Base-by-base conservation (phyloP, 2,329 filamentous ascomycete species). In the Ceratocystis ficicola region DNA sequence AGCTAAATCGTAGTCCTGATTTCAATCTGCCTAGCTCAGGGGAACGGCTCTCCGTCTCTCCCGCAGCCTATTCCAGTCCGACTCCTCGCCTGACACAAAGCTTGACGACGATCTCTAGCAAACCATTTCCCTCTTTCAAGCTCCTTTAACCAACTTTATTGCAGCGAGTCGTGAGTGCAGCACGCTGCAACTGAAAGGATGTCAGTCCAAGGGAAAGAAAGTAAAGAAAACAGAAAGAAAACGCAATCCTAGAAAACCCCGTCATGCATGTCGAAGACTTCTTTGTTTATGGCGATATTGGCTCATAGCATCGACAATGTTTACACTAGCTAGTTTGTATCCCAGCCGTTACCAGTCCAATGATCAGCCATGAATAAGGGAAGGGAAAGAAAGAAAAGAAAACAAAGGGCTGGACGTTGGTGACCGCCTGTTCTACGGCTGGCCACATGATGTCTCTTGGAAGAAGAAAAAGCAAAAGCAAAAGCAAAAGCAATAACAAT, bases 21-120 rank as follows among this genome's bases (percentile, higher is more conserved):
- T 57, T 57, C 22, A 57, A 15, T 32, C 10, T 57, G 4, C 36
- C 52, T 57, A 57, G 52, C 22, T 57, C 52, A 57, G 52, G 52
- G 25, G 52, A 15, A 28, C n/a, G 46, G 36, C 36, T 41, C 36
- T 41, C 10, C 36, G 3, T 41, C 36, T 41, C 36, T 41, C 8
- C 32, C 7, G 3, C 32, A 36, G 8, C 7, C 30, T 32, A 32
- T 32, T 7, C 30, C 30, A 8, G 30, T 32, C 30, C 30, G 30
- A 32, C 6, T 32, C 7, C 30, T 32, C 7, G 30, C 6, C 32
- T 10, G 32, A 36, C 32, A 10, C 32, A 36, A 36, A 10, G 8
- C 3, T 36, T 8, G 32, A 36, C 32, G 32, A 36, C 32, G 32
- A 10, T 36, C 32, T 36, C 36, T 12, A 8, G 36, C 36, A 41